Conservation (phyloP, 805 yeast genomes). For the Yamadazyma takamatsuzukensis region DNA sequence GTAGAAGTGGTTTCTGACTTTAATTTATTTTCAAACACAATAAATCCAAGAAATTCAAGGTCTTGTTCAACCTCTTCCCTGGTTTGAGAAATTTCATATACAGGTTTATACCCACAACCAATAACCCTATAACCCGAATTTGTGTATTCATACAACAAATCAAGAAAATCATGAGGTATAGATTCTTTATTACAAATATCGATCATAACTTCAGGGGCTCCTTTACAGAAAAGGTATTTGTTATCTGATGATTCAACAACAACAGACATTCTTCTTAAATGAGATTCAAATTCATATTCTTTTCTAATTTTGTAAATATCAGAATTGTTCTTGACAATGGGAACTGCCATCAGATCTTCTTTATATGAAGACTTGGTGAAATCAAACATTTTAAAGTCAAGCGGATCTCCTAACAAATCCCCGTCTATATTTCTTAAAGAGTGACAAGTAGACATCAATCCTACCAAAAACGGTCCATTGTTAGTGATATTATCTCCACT, state of each 20-base stretch:
- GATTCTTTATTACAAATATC: slow-evolving; percentile 70
- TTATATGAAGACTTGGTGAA: slow-evolving; percentile 75
- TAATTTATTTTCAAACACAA: slow-evolving; percentile 87
- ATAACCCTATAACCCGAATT: slow-evolving; percentile 94
- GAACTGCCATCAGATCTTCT: slow-evolving; percentile 10
- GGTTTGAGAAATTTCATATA: slow-evolving; percentile 24
- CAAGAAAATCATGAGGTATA: slow-evolving; percentile 72
- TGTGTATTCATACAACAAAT: slow-evolving; percentile 76
- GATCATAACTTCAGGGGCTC: slow-evolving; percentile 94
- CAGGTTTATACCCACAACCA: slow-evolving; percentile 76
- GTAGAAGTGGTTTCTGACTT: slow-evolving; percentile 66
- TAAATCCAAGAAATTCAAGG: slow-evolving; percentile 78
- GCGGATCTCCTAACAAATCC: slow-evolving; percentile 87
- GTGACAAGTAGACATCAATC: slow-evolving; percentile 75
- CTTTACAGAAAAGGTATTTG: slow-evolving; percentile 61
- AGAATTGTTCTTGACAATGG: slow-evolving; percentile 12
- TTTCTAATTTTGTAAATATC: slow-evolving; percentile 32
- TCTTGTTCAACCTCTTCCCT: slow-evolving; percentile 70
- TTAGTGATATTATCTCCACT: slow-evolving; percentile 15
- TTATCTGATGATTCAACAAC: slow-evolving; percentile 42
- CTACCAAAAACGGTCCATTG: slow-evolving; percentile 29
- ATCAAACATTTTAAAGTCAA: slow-evolving; percentile 90
- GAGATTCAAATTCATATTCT: slow-evolving; percentile 80
- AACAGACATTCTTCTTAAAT: slow-evolving; percentile 88
- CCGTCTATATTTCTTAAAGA: slow-evolving; percentile 76